Percentiles rank a stretch among this genome's conserved stretches.
These are phyloP conservation scores for Diaporthe helianthi DNA, from an alignment of 2,329 filamentous ascomycete species.

Conservation along the genomic window DNA sequence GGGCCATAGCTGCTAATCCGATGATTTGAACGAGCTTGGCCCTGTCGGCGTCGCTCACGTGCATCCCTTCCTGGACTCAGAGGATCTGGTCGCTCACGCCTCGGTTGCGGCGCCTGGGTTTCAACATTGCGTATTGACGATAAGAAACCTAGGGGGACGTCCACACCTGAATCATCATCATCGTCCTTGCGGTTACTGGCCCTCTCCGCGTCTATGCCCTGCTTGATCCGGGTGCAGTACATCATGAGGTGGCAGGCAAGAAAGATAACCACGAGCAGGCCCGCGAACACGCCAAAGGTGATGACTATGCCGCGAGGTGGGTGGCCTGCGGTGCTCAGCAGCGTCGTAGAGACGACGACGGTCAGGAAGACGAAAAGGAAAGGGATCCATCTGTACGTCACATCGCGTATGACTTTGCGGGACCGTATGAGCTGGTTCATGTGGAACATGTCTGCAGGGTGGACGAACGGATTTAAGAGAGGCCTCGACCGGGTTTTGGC, in stretches of 20 bases:
- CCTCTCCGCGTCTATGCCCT: background rate
- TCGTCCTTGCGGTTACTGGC: background rate
- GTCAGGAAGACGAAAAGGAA: constrained; percentile 22
- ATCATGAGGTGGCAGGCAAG: constrained; percentile 24
- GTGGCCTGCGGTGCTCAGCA: constrained; percentile 23
- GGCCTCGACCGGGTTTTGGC: constrained; percentile 16
- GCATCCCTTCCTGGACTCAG: too few relatives aligned
- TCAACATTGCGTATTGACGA: background rate
- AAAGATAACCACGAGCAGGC: constrained; percentile 18
- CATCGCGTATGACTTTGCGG: constrained; percentile 19
- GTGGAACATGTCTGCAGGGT: background rate
- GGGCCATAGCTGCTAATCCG: too few relatives aligned
- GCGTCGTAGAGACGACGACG: constrained; percentile 6
- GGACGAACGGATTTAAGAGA: background rate
- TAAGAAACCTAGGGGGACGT: background rate
- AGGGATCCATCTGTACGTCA: constrained; percentile 25
- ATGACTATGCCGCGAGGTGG: constrained; percentile 21
- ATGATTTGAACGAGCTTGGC: too few relatives aligned
- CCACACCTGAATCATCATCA: background rate
- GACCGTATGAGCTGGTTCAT: constrained; percentile 5
- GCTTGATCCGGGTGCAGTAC: constrained; percentile 16
- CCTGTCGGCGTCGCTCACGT: background rate
- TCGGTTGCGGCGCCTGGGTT: background rate
- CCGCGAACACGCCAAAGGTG: constrained; percentile 21
- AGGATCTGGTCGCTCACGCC: background rate